Conservation (phyloP, 2,329 filamentous ascomycete genomes). For the Rhynchosporium secalis region DNA sequence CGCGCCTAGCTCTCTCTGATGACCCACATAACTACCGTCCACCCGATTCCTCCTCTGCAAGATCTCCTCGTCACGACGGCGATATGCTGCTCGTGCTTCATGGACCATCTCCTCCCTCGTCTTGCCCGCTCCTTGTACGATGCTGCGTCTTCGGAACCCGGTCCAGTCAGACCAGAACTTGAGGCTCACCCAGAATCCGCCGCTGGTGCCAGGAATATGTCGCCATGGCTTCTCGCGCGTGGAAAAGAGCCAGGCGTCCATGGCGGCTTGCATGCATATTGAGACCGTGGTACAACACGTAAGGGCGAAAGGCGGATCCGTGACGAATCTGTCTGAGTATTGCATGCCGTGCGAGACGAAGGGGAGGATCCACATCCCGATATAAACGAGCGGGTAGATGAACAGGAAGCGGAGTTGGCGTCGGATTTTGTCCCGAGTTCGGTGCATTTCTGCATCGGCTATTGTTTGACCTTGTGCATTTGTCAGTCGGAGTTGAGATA, state of each 20-base stretch:
- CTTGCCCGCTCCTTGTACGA: constrained; percentile 45
- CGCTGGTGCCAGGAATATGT: constrained; percentile 49
- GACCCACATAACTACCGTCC: constrained; percentile 21
- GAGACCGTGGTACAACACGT: constrained; percentile 56
- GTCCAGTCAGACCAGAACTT: constrained; percentile 39
- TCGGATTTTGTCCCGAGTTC: constrained; percentile 55
- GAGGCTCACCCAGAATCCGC: constrained; percentile 40
- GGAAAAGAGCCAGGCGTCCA: constrained; percentile 68
- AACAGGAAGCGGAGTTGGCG: constrained; percentile 72
- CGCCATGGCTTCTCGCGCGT: constrained; percentile 71
- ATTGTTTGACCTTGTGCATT: constrained; percentile 37
- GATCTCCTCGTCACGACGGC: constrained; percentile 50
- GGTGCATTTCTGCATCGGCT: constrained; percentile 41
- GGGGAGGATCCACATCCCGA: constrained; percentile 70
- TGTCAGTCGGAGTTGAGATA: constrained; percentile 32
- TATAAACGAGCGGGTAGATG: constrained; percentile 73
- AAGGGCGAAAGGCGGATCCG: constrained; percentile 57
- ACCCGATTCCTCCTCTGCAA: constrained; percentile 39
- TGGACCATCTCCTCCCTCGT: constrained; percentile 54
- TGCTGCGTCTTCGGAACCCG: constrained; percentile 31
- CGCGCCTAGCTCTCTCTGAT: constrained; percentile 27
- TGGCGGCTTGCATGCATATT: constrained; percentile 64
- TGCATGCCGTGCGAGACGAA: constrained; percentile 64
- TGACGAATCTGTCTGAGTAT: constrained; percentile 54
- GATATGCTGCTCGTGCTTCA: constrained; percentile 50